phyloP scores from a whole-genome alignment of 441 rosid genomes.

The Gossypium davidsonii region DNA sequence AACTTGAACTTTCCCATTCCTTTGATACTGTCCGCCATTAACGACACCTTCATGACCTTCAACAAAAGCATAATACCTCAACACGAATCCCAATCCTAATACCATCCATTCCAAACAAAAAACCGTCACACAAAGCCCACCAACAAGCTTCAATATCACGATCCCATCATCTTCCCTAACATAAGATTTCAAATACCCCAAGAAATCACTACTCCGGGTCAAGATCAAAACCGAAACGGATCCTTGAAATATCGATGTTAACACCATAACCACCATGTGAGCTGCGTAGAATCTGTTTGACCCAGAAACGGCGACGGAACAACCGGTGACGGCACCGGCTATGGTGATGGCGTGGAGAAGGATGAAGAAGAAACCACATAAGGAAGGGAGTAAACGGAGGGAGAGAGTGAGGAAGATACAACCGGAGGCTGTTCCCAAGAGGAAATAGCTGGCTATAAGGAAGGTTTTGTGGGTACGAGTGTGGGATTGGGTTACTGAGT shows the following conservation, averaged over 20 bases:
- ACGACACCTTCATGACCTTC: constrained; percentile 32
- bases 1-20: constrained; percentile 45
- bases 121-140: constrained; percentile 60
- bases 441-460: constrained; percentile 73
- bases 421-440: constrained; percentile 80
- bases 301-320: constrained; percentile 51
- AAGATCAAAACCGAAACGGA: constrained; percentile 68
- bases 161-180: constrained; percentile 65
- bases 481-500: constrained; percentile 28
- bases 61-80: constrained; percentile 56
- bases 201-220: constrained; percentile 55
- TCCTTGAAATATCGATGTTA: constrained; percentile 75
- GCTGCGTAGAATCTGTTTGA: constrained; percentile 52
- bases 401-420: constrained; percentile 85
- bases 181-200: constrained; percentile 51
- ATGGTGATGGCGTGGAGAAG: constrained; percentile 68
- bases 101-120: constrained; percentile 81
- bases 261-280: constrained; percentile 77
- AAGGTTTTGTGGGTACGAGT: constrained; percentile 57
- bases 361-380: constrained; percentile 69
- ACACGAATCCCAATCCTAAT: constrained; percentile 66
- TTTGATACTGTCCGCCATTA: constrained; percentile 16
- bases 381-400: constrained; percentile 71
- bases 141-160: constrained; percentile 61
- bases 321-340: constrained; percentile 59